Base-by-base conservation (phyloP, 2,329 filamentous ascomycete species). In the Moelleriella libera region DNA sequence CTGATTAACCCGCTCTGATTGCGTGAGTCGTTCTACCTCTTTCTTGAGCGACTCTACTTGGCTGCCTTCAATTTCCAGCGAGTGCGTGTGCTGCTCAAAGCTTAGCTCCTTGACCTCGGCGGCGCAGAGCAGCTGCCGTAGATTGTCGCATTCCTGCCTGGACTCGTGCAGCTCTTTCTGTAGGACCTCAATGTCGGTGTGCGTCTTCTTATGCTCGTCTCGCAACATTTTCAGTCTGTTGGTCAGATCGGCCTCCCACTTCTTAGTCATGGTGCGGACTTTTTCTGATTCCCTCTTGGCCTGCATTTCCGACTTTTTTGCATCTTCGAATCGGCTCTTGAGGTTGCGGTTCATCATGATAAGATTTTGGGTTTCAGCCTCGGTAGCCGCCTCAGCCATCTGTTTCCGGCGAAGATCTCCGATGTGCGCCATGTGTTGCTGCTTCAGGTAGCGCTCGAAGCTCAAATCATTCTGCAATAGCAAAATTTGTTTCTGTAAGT, bases 371-470 rank as follows among this genome's bases (percentile, higher is more conserved):
- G 83, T 88, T 58, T 92, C 85, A 1, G 86, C 85, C 59, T 90
- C 86, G 1, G 79, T 83, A 2, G 85, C 83, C 6, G 84, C 84
- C 60, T 89, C 83, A 53, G 78, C 78, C 52, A 90, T 78, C 49
- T 88, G 82, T 51, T 81, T 80, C 11, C 84, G 74, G 54, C 85
- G 82, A 41, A 92, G 66, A 57, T 87, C 83, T 1, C 85, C 85
- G 58, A 92, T 89, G 50, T 90, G 85, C 2, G 82, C 77, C 53
- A 89, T 77, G 60, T 90, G 86, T 57, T 92, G 86, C 53, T 88
- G 79, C 59, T 89, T 90, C 56, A 90, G 74, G 62, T 88, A 90
- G 30, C 84, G 75, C 61, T 92, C 87, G 57, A 90, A 92, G 53
- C 84, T 85, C 42, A 92, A 69, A 55, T 92, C 85, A 51, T 89